Base-by-base conservation (phyloP, 257 asterid species). In the Solanum stenotomum region DNA sequence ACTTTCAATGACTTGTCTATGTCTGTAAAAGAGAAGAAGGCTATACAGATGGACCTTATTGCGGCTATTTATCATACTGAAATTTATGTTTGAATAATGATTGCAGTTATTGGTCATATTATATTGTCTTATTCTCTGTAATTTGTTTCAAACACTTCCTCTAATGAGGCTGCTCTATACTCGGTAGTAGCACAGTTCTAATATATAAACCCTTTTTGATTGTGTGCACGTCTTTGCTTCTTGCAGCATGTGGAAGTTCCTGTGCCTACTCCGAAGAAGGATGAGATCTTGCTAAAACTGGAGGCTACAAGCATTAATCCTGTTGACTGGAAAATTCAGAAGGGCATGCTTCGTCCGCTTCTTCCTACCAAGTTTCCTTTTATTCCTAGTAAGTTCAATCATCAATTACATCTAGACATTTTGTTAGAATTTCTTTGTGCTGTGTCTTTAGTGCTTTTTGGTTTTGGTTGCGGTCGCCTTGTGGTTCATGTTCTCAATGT, bases 231-330 rank as follows among this genome's bases (percentile, higher is more conserved):
- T 49, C 37, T 9, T 85, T 85, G 67, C 83, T 81, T 87, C 25
- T 87, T 90, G 89, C 92, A 96, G 99, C 97, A 94, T 84, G 96
- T 91, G 34, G 93, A 94, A 89, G 91, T 93, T 88, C 93, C 96
- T 37, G 85, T 95, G 67, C 98, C 98, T 33, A 87, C 87, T 49
- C 94, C 94, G 3, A 84, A 81, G 29, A 94, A 93, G 52, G 96
- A 91, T 46, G 98, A 96, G 91, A 87, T 95, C 38, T 84, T 96
- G 91, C 89, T 96, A 44, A 96, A 93, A 87, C 63, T 96, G 91
- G 97, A 95, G 87, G 98, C 98, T 5, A 85, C 90, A 37, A 93
- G 96, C 90, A 67, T 96, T 52, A 96, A 96, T 88, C 96, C 96
- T 3, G 83, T 93, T 81, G 98, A 96, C 82, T 92, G 94, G 94